Percentiles rank a stretch among this genome's conserved stretches.
Evolutionary conservation across 305 asterid genomes (phyloP).

Genomic region (Stenogyne calaminthoides): DNA sequence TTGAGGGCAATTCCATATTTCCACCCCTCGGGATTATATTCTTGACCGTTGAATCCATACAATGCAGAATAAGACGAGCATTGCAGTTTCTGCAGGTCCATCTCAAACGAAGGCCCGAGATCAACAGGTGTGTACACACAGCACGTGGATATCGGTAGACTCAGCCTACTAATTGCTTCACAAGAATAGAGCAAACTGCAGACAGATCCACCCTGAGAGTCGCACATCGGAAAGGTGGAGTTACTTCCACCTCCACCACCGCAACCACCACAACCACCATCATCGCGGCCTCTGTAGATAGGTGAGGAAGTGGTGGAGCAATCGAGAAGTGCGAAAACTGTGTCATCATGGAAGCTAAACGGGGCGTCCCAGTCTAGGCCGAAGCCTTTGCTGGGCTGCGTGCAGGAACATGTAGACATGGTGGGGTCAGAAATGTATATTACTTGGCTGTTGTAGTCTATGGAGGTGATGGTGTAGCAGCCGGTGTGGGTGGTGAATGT

Average conservation of each 20-base stretch:
- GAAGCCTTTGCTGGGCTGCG: slow-evolving; percentile 74
- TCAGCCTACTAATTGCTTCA: slow-evolving; percentile 54
- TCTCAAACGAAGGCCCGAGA: slow-evolving; percentile 79
- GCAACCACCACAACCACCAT: slow-evolving; percentile 24
- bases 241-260: slow-evolving; percentile 34
- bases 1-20: slow-evolving; percentile 67
- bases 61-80: slow-evolving; percentile 68
- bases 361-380: slow-evolving; percentile 81
- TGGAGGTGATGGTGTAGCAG: slow-evolving; percentile 67
- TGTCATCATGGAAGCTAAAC: slow-evolving; percentile 58
- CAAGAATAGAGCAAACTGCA: slow-evolving; percentile 69
- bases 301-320: slow-evolving; percentile 57
- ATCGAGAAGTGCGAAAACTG: slow-evolving; percentile 68
- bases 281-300: slow-evolving; percentile 33
- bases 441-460: slow-evolving; percentile 59
- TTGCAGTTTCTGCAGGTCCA: slow-evolving; percentile 64
- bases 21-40: slow-evolving; percentile 62
- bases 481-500: slow-evolving; percentile 67
- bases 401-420: slow-evolving; percentile 79
- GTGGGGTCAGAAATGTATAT: slow-evolving; percentile 72
- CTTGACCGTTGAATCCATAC: slow-evolving; percentile 57
- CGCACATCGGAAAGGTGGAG: slow-evolving; percentile 53
- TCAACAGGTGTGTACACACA: slow-evolving; percentile 85
- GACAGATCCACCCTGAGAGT: slow-evolving; percentile 51
- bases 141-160: slow-evolving; percentile 58